Evolutionary conservation across 495 filamentous ascomycete species (phyloP).

Genomic region (Podospora australis): DNA sequence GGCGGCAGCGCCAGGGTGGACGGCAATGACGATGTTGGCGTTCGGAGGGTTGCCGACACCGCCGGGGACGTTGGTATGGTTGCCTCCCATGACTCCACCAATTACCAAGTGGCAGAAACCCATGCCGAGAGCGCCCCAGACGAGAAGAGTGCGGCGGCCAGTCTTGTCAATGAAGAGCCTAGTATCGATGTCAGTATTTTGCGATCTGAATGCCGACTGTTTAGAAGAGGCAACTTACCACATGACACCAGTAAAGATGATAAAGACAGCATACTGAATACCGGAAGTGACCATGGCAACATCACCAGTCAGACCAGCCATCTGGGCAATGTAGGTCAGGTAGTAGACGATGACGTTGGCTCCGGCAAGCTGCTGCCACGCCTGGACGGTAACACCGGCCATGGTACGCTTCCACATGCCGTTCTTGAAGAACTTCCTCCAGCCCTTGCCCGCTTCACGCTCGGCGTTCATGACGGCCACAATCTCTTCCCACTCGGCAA

Average conservation of each 20-base stretch:
- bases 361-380: slow-evolving; percentile 58
- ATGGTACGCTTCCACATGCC: slow-evolving; percentile 68
- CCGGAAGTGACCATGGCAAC: slow-evolving; percentile 60
- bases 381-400: slow-evolving; percentile 61
- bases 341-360: slow-evolving; percentile 69
- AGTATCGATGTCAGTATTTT: too few species aligned
- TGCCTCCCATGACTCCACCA: slow-evolving; percentile 46
- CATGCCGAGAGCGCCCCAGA: slow-evolving; percentile 66
- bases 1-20: slow-evolving; percentile 49
- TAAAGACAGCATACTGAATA: slow-evolving; percentile 71
- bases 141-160: slow-evolving; percentile 65
- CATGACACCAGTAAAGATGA: slow-evolving; percentile 60
- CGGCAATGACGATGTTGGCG: slow-evolving; percentile 57
- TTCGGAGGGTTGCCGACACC: slow-evolving; percentile 52
- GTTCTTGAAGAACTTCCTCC: slow-evolving; percentile 54
- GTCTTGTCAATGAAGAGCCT: slow-evolving; percentile 63
- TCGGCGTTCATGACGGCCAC: slow-evolving; percentile 51
- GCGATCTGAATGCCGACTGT: too few species aligned
- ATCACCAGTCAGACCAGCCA: slow-evolving; percentile 59
- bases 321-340: slow-evolving; percentile 64
- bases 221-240: slow-evolving; percentile 23
- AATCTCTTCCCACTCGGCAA: slow-evolving; percentile 71
- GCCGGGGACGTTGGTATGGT: slow-evolving; percentile 42
- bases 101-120: slow-evolving; percentile 62
- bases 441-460: slow-evolving; percentile 46